These are phyloP conservation scores for Neopestalotiopsis sp. DNA, from an alignment of 2,329 filamentous ascomycete species.

Conservation along the genomic window DNA sequence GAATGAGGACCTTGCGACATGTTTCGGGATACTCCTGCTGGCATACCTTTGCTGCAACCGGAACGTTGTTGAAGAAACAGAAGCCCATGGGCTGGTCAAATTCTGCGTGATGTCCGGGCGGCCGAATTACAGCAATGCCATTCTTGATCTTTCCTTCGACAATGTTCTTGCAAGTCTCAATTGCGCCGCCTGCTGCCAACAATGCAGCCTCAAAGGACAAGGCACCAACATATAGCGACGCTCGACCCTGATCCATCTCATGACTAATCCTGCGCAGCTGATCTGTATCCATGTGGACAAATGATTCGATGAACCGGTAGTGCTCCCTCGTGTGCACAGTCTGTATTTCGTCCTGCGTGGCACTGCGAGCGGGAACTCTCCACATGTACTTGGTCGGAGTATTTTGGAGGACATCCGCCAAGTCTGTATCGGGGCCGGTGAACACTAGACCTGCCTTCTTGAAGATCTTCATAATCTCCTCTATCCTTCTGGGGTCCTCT, in stretches of 20 bases:
- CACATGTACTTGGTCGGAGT: slow-evolving; percentile 69
- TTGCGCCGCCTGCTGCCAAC: slow-evolving; percentile 88
- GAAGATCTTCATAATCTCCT: slow-evolving; percentile 90
- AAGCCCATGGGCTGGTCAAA: slow-evolving; percentile 87
- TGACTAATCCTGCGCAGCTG: slow-evolving; percentile 73
- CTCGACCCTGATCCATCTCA: slow-evolving; percentile 66
- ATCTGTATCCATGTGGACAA: slow-evolving; percentile 60
- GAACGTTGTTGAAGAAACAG: slow-evolving; percentile 98
- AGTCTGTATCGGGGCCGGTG: slow-evolving; percentile 60
- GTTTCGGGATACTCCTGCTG: slow-evolving; percentile 78
- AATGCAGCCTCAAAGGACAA: slow-evolving; percentile 82
- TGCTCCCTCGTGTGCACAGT: slow-evolving; percentile 80
- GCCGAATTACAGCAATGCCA: slow-evolving; percentile 92
- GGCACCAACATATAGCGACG: slow-evolving; percentile 83
- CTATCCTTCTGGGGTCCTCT: slow-evolving; percentile 91
- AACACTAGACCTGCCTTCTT: slow-evolving; percentile 81
- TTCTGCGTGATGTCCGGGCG: slow-evolving; percentile 95
- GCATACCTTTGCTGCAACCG: slow-evolving; percentile 87
- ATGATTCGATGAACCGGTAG: slow-evolving; percentile 74
- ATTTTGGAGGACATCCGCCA: slow-evolving; percentile 56
- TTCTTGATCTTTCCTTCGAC: slow-evolving; percentile 86
- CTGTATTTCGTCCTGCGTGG: slow-evolving; percentile 80
- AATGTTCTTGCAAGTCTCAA: slow-evolving; percentile 94
- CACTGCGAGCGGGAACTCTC: slow-evolving; percentile 80
- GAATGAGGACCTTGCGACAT: slow-evolving; percentile 88